These are phyloP conservation scores for Pestalotiopsis sp. DNA, from an alignment of 2,329 filamentous ascomycete species.

Conservation along the genomic window DNA sequence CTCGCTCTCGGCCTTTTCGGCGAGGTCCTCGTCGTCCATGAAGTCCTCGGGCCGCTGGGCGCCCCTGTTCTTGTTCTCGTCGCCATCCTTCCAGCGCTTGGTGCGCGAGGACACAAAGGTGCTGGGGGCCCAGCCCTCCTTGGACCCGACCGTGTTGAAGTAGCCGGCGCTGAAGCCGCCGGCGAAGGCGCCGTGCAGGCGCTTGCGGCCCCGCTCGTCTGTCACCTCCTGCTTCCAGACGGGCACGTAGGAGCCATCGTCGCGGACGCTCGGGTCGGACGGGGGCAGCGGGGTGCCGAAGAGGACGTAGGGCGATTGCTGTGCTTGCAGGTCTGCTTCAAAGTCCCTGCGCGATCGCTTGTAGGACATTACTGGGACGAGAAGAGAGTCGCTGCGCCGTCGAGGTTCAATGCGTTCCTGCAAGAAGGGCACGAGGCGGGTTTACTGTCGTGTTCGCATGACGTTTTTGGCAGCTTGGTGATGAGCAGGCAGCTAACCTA, in stretches of 20 bases:
- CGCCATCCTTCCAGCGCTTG: constrained; percentile 53
- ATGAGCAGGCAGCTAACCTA: background rate
- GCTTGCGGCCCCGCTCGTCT: constrained; percentile 87
- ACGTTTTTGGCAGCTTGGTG: background rate
- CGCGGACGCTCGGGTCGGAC: constrained; percentile 73
- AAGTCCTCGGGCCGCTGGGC: constrained; percentile 81
- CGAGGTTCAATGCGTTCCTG: background rate
- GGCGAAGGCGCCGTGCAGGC: constrained; percentile 94
- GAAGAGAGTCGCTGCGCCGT: background rate
- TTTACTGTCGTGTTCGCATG: background rate
- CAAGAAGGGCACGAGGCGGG: background rate
- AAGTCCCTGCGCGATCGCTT: constrained; percentile 81
- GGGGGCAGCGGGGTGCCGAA: constrained; percentile 87
- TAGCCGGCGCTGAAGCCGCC: constrained; percentile 97
- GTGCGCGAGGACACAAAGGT: constrained; percentile 89
- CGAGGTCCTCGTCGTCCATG: constrained; percentile 97
- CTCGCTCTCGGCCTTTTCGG: constrained; percentile 79
- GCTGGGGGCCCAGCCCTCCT: constrained; percentile 94
- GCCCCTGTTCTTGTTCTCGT: constrained; percentile 26
- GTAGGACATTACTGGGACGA: constrained; percentile 64
- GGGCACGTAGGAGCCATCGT: constrained; percentile 90
- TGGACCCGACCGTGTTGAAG: constrained; percentile 97
- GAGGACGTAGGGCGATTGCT: constrained; percentile 73
- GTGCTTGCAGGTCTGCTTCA: constrained; percentile 71
- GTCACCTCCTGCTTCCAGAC: constrained; percentile 98